A percentile compares a stretch with the other conserved stretches of the same genome.
Evolutionary conservation across 1,284 basidiomycete species (phyloP).

Genomic region (Boletus sp.): DNA sequence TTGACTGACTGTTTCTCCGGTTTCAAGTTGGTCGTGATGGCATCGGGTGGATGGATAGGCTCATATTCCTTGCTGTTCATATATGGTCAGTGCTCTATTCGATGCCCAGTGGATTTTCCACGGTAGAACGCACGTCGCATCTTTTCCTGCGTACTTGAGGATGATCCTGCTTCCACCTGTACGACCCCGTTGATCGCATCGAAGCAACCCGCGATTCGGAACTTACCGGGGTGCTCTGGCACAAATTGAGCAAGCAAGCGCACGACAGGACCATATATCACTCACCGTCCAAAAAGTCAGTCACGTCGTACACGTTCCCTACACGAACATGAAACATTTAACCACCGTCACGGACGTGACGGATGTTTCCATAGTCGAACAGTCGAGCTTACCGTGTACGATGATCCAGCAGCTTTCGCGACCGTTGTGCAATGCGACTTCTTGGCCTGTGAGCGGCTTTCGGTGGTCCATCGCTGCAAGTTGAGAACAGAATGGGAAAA

Average conservation of each 20-base stretch:
- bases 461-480: slow-evolving; percentile 17
- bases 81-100: not conserved
- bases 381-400: slow-evolving; percentile 60
- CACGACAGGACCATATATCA: not conserved
- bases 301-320: slow-evolving; percentile 75
- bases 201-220: not conserved
- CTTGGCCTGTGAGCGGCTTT: slow-evolving; percentile 35
- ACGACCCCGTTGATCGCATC: not conserved
- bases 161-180: slow-evolving; percentile 60
- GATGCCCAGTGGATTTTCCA: not conserved
- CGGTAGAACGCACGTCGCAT: slow-evolving; percentile 54
- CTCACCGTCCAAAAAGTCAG: slow-evolving; percentile 64
- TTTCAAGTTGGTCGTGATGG: slow-evolving; percentile 79
- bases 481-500: not conserved
- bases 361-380: not conserved
- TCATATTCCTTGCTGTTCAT: slow-evolving; percentile 57
- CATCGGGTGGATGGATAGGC: slow-evolving; percentile 85
- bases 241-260: slow-evolving; percentile 10
- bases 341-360: not conserved
- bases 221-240: slow-evolving; percentile 62
- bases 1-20: slow-evolving; percentile 64
- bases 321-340: slow-evolving; percentile 6
- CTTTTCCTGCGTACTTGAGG: slow-evolving; percentile 71
- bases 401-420: slow-evolving; percentile 85
- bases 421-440: slow-evolving; percentile 66